Evolutionary conservation across 306 rosid genomes (phyloP).

Genomic region (Nissolia schottii): DNA sequence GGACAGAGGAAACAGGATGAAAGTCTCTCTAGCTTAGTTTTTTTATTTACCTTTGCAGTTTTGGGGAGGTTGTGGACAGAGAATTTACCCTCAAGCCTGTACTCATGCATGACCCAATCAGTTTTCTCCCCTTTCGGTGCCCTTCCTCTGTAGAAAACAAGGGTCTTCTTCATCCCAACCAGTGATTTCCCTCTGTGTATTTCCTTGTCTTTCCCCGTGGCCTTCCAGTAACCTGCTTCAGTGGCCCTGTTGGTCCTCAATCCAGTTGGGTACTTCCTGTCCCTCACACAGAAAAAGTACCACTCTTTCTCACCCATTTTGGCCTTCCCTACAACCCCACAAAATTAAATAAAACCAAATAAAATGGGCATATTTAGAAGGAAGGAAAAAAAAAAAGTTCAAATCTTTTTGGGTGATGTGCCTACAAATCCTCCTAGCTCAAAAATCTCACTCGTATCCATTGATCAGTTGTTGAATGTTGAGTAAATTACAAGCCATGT

Average conservation of each 20-base stretch:
- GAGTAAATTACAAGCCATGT: no score
- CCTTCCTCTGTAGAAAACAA: conserved; percentile 88
- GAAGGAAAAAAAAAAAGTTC: fast-evolving
- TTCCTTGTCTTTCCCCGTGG: conserved; percentile 91
- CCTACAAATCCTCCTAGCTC: no score
- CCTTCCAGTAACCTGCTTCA: conserved; percentile 92
- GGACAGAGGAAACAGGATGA: not conserved
- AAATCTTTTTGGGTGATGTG: no score
- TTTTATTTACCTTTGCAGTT: conserved; percentile 80
- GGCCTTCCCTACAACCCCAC: conserved; percentile 30
- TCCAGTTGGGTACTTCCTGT: conserved; percentile 85
- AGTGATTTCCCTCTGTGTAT: conserved; percentile 70
- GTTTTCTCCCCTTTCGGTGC: conserved; percentile 92
- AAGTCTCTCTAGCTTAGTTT: no score
- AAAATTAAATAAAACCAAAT: not conserved
- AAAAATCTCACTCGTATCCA: no score
- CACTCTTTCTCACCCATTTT: conserved; percentile 46
- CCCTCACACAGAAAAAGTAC: conserved; percentile 44
- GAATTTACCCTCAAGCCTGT: conserved; percentile 75
- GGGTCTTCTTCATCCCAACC: conserved; percentile 94
- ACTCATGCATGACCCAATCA: conserved; percentile 95
- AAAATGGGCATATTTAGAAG: not conserved
- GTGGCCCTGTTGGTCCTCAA: conserved; percentile 93
- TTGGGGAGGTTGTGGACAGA: conserved; percentile 69
- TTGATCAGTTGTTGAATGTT: no score